phyloP scores from a whole-genome alignment of 2,329 filamentous ascomycete genomes.

The Claviceps quebecensis region DNA sequence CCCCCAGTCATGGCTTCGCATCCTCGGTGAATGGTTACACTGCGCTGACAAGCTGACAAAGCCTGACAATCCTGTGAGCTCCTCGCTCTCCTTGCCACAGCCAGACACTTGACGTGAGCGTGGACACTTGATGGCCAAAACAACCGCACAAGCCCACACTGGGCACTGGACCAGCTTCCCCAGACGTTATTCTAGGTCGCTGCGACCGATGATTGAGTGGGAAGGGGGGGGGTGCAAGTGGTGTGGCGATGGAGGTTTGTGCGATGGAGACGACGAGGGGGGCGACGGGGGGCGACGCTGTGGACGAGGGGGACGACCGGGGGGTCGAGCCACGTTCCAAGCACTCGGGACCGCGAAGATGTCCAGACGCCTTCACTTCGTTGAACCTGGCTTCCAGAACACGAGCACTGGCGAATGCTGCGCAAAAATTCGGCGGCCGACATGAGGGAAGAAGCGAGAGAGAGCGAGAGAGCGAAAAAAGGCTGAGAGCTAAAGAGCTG shows the following conservation, averaged over 20 bases:
- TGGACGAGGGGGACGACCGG: background rate
- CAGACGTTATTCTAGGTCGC: background rate
- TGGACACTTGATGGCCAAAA: background rate
- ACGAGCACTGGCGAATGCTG: background rate
- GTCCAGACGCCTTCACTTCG: background rate
- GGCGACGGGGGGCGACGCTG: too few relatives aligned
- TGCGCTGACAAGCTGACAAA: too few relatives aligned
- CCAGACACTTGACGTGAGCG: background rate
- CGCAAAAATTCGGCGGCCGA: background rate
- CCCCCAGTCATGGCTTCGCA: too few relatives aligned
- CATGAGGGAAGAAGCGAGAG: too few relatives aligned
- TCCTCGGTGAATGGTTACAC: too few relatives aligned
- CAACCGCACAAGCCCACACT: background rate
- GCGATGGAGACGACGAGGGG: background rate
- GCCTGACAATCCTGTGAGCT: too few relatives aligned
- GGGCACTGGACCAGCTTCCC: background rate
- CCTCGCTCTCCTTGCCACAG: background rate
- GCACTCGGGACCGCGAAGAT: background rate
- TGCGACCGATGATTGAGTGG: background rate
- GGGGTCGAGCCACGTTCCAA: slow-evolving; percentile 4
- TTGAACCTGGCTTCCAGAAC: slow-evolving; percentile 2
- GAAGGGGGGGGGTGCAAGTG: too few relatives aligned
- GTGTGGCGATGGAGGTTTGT: background rate
- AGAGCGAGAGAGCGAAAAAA: background rate
- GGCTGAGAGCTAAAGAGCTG: background rate